These are phyloP conservation scores for Delonix regia DNA, from an alignment of 306 rosid genomes.

Conservation along the genomic window DNA sequence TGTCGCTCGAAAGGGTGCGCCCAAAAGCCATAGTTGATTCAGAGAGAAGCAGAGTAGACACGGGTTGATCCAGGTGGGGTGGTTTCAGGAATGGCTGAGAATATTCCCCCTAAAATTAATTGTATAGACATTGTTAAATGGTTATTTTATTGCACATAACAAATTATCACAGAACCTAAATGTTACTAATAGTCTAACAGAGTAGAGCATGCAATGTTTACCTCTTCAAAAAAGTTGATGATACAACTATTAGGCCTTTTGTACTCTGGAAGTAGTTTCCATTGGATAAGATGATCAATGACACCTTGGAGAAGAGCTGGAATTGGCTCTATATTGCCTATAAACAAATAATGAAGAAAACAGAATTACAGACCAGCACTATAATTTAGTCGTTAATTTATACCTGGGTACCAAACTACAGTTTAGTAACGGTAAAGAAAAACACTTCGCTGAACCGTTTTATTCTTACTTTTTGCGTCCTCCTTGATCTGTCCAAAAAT, in stretches of 20 bases:
- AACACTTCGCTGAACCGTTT: constrained; percentile 32
- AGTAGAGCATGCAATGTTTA: constrained; percentile 50
- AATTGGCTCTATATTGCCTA: constrained; percentile 88
- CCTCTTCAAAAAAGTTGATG: constrained; percentile 96
- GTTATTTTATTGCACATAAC: constrained; percentile 32
- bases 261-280: constrained; percentile 95
- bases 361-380: constrained; percentile 1
- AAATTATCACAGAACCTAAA: constrained; percentile 30
- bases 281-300: constrained; percentile 88
- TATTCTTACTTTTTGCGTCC: constrained; percentile 58
- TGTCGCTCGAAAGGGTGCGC: constrained; percentile 80
- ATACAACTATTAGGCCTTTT: constrained; percentile 95
- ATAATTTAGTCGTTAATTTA: background rate
- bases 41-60: constrained; percentile 82
- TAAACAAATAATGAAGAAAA: constrained; percentile 17
- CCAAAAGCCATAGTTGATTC: constrained; percentile 97
- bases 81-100: constrained; percentile 99
- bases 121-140: background rate
- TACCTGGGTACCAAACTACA: background rate
- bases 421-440: background rate
- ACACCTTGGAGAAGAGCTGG: constrained; percentile 77
- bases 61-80: constrained; percentile 97
- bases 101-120: constrained; percentile 70
- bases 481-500: constrained; percentile 83
- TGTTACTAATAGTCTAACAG: constrained; percentile 25